Evolutionary conservation across 257 asterid genomes (phyloP).

Genomic region (Forsythia viridissima): DNA sequence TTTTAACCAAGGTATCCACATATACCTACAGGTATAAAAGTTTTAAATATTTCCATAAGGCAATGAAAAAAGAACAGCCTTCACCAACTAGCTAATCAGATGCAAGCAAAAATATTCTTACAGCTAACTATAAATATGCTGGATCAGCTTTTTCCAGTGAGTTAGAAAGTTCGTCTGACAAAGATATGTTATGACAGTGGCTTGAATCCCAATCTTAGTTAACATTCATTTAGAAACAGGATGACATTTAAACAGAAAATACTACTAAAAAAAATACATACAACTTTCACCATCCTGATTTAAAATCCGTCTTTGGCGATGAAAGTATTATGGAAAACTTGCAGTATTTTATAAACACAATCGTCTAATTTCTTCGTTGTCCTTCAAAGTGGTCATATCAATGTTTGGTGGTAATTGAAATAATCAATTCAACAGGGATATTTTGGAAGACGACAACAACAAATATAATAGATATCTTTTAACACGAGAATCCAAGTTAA

Average conservation of each 20-base stretch:
- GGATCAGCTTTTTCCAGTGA: not conserved
- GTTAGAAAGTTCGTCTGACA: not conserved
- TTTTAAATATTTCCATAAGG: not conserved
- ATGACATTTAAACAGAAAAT: not conserved
- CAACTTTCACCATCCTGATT: not conserved
- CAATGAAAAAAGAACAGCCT: not conserved
- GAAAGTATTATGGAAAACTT: not conserved
- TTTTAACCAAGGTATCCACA: conserved; percentile 86
- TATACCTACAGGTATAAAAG: conserved; percentile 49
- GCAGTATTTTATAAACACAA: not conserved
- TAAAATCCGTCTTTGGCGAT: not conserved
- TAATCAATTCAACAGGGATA: conserved; percentile 24
- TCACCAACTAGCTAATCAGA: not conserved
- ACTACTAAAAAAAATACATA: not conserved
- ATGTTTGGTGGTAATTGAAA: conserved; percentile 27
- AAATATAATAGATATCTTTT: not conserved
- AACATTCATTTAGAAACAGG: not conserved
- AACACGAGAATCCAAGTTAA: not conserved
- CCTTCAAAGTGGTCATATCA: not conserved
- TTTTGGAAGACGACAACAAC: not conserved
- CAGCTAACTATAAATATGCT: not conserved
- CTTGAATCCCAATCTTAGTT: not conserved
- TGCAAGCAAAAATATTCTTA: not conserved
- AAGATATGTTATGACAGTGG: not conserved
- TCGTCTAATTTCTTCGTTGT: not conserved